Conservation (phyloP, 2,329 filamentous ascomycete species). For the Cryphonectria nitschkei region DNA sequence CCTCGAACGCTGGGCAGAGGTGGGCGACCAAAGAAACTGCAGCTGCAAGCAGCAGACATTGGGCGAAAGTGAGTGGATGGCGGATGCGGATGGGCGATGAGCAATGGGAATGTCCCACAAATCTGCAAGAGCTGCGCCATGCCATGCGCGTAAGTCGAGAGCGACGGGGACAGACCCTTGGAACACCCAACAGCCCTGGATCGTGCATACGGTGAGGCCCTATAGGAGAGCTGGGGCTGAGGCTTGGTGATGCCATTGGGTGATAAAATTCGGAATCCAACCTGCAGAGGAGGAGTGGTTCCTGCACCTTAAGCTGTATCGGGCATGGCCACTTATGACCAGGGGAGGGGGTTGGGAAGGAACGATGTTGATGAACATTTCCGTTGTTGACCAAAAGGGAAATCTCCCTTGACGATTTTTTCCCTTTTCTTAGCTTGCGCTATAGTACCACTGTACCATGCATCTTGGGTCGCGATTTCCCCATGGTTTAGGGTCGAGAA, state of each 20-base stretch:
- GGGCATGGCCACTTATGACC: conserved; percentile 20
- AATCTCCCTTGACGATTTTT: neutral
- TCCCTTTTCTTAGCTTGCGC: neutral
- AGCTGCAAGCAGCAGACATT: conserved; percentile 7
- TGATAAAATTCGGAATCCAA: conserved; percentile 30
- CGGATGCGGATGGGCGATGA: neutral
- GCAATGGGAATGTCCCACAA: neutral
- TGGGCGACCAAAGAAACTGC: neutral
- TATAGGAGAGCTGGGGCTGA: conserved; percentile 43
- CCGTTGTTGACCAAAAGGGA: neutral
- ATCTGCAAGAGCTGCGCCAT: conserved; percentile 46
- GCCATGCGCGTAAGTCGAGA: conserved; percentile 43
- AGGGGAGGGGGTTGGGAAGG: neutral
- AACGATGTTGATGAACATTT: conserved; percentile 4
- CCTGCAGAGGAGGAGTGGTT: conserved; percentile 9
- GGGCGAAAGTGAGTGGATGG: neutral
- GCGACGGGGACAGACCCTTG: conserved; percentile 23
- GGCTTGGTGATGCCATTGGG: conserved; percentile 43
- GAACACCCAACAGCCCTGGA: conserved; percentile 37
- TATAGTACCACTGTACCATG: neutral
- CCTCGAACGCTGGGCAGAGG: neutral
- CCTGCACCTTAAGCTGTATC: conserved; percentile 17
- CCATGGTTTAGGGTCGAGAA: neutral
- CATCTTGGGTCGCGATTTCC: neutral
- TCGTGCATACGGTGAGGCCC: conserved; percentile 45